Base-by-base conservation (phyloP, 805 yeast species). In the Cyberlindnera americana region DNA sequence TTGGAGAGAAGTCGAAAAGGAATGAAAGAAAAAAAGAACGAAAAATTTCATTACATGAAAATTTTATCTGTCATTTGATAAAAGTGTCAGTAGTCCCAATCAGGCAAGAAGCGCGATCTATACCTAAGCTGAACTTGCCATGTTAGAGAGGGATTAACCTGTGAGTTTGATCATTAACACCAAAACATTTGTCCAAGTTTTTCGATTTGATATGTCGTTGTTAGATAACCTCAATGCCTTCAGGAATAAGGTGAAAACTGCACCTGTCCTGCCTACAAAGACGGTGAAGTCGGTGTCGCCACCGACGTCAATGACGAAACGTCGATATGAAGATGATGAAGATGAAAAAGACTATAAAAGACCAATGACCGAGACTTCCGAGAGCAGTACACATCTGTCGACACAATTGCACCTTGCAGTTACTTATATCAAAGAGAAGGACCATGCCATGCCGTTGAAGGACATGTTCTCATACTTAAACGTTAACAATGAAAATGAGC, bases 391-490 rank as follows among this genome's bases (percentile, higher is more conserved):
- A 50, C 95, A 86, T 59, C 73, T 83, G 41, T 85, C 95, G 5
- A 90, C 97, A 4, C 87, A 88, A 59, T 70, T 93, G 38, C 81
- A 87, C 55, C 77, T 89, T 58, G 97, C 98, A 2, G 93, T 93
- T 15, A 98, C 93, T 58, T 85, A 79, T 58, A 80, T 93, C 45
- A 90, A 88, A 54, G 65, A 62, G 63, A 59, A 64, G 41, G 95
- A 86, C 48, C 62, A 71, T 18, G 88, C 96, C 0, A 80, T 90
- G 1, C 62, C 77, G 6, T 71, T 87, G 6, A 66, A 70, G 19
- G 83, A 82, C 41, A 64, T 91, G 32, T 79, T 80, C 54, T 73
- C 77, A 30, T 82, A 86, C 53, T 64, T 93, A 47, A 78, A 77
- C 28, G 48, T 65, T 37, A 61, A 57, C 29, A 45, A 46, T 15